Base-by-base conservation (phyloP, 805 yeast species). In the Pachysolen tannophilus region DNA sequence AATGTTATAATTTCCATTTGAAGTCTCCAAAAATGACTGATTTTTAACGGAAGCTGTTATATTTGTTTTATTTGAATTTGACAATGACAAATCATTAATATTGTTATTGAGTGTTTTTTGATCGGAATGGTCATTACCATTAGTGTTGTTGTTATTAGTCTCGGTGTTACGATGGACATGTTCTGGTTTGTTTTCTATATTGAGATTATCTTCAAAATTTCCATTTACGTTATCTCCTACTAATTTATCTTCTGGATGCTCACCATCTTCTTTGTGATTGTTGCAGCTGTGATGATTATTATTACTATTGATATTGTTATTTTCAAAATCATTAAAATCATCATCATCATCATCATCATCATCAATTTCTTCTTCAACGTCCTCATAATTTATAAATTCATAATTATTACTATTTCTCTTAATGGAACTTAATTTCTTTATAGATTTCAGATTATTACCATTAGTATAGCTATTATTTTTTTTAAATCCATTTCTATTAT, bases 311-410 rank as follows among this genome's bases (percentile, higher is more conserved):
- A 32, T 34, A 10, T 37, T 41, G n/a, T 20, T 23, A 6, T 38
- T 31, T 6, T 39, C 42, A 23, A 43, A 34, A 24, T 47, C 47
- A 26, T 14, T 31, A 15, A 24, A 24, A 13, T 13, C 21, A 13
- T 24, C 23, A 10, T 23, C 23, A 16, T 34, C 33, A 18, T 24
- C 38, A n/a, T 29, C 26, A 5, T 11, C 26, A 11, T 23, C 26
- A 23, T 11, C 13, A 15, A 26, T n/a, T 8, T 30, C 33, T 13
- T 35, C 36, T 13, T 30, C 33, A 10, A 30, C 36, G 23, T 50
- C 55, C 30, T 53, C 58, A 34, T 44, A 46, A 26, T 51, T 51
- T 13, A 53, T 45, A 29, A 55, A 37, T 34, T 57, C 60, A 35
- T 54, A 53, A 8, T 47, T 43, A 19, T 26, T 15, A 10, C 16